Conservation (phyloP, 78 protist genomes). For the Isochrysis galbana region DNA sequence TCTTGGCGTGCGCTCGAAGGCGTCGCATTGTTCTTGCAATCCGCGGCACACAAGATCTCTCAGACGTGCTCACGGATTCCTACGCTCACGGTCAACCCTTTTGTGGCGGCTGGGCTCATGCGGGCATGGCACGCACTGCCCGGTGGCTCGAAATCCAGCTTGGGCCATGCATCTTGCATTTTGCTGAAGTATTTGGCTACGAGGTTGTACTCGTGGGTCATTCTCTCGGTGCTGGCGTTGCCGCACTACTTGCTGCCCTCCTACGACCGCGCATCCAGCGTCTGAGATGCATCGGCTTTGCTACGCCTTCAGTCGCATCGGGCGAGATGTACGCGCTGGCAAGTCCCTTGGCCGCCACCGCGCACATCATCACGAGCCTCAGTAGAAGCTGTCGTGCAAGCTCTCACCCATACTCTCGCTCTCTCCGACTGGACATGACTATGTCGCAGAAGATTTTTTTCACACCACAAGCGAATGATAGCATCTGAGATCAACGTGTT, state of each 20-base stretch:
- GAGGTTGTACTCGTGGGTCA: not conserved
- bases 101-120: slow-evolving; percentile 20
- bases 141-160: not conserved
- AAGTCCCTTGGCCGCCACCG: not conserved
- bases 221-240: slow-evolving; percentile 19
- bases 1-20: not conserved
- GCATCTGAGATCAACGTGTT: too few species aligned
- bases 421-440: not conserved
- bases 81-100: not conserved
- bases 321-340: not conserved
- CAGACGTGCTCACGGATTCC: not conserved
- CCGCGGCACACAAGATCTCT: slow-evolving; percentile 1
- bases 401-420: not conserved
- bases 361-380: not conserved
- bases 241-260: not conserved
- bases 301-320: not conserved
- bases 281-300: not conserved
- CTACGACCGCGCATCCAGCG: not conserved
- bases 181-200: not conserved
- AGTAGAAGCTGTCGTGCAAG: not conserved
- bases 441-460: not conserved
- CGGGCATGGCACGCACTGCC: not conserved
- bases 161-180: not conserved
- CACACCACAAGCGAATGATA: not conserved
- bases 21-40: not conserved